Evolutionary conservation across 805 yeast species (phyloP).

Genomic region (Candida insectalens): DNA sequence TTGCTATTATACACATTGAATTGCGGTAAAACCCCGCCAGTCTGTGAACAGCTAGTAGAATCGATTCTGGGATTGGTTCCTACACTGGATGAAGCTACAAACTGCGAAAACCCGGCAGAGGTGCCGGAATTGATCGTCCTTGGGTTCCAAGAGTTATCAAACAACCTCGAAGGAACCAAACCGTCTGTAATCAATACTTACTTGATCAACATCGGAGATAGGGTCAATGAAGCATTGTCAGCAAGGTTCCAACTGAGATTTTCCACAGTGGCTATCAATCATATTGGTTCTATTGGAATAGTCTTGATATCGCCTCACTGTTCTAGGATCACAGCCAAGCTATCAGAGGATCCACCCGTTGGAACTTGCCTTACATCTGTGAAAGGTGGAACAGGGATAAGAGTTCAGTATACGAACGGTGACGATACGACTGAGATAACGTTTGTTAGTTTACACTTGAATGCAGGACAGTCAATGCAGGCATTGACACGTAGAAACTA

Average conservation of each 20-base stretch:
- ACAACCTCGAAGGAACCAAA: constrained; percentile 45
- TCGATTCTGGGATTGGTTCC: constrained; percentile 14
- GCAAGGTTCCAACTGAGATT: constrained; percentile 28
- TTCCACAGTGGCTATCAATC: constrained; percentile 31
- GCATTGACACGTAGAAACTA: constrained; percentile 39
- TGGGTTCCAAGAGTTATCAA: constrained; percentile 59
- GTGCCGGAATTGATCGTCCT: constrained; percentile 42
- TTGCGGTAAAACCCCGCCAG: constrained; percentile 39
- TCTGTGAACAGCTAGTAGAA: constrained; percentile 22
- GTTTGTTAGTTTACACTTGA: constrained; percentile 61
- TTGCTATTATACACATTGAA: constrained; percentile 38
- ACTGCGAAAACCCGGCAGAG: constrained; percentile 1
- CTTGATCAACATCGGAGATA: constrained; percentile 27
- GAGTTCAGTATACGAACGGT: constrained; percentile 29
- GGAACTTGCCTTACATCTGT: constrained; percentile 55
- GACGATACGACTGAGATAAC: constrained; percentile 33
- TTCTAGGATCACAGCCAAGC: constrained; percentile 13
- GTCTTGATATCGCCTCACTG: constrained; percentile 36
- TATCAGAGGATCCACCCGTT: constrained; percentile 29
- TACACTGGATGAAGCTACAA: not conserved
- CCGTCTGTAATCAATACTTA: constrained; percentile 26
- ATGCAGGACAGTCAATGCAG: constrained; percentile 64
- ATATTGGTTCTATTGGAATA: constrained; percentile 50
- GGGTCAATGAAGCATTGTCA: constrained; percentile 26
- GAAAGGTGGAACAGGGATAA: constrained; percentile 66